phyloP scores from a whole-genome alignment of 768 basidiomycete species.

The Tubosaeta sp. region DNA sequence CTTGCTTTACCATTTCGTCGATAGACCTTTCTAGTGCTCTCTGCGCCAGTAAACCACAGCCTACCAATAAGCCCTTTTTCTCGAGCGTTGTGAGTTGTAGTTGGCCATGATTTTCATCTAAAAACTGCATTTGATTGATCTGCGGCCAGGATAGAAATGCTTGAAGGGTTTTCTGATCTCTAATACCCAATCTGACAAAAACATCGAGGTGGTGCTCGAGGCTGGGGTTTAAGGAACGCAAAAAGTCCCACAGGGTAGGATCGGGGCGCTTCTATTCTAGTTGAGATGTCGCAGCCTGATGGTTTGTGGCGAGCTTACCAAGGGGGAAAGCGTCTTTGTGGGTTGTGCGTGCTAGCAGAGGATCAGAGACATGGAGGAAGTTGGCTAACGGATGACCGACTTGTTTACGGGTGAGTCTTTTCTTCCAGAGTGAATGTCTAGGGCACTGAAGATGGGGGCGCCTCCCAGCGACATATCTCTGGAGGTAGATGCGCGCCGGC shows the following conservation, averaged over 20 bases:
- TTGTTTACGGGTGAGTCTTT: not conserved
- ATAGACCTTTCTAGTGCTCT: constrained; percentile 1
- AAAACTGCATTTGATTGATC: constrained; percentile 9
- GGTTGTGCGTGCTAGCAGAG: not conserved
- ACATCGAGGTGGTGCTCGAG: constrained; percentile 18
- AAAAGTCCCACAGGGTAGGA: constrained; percentile 9
- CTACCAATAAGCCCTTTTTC: constrained; percentile 13
- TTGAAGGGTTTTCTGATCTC: constrained; percentile 16
- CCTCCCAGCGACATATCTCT: constrained; percentile 13
- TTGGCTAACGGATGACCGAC: not conserved
- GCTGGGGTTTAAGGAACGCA: constrained; percentile 18
- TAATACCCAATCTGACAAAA: constrained; percentile 21
- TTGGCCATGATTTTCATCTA: constrained; percentile 7
- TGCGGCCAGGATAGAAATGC: constrained; percentile 24
- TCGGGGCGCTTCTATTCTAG: not conserved
- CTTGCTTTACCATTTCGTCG: not conserved
- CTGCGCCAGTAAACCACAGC: constrained; percentile 4
- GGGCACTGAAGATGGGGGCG: constrained; percentile 1
- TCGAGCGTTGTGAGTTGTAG: constrained; percentile 23
- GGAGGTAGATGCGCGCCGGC: constrained; percentile 18
- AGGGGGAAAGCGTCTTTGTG: not conserved
- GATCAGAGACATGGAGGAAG: not conserved
- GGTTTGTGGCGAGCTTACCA: constrained; percentile 6
- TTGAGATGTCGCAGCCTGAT: not conserved
- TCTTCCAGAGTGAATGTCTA: not conserved